These are phyloP conservation scores for Galerina marginata DNA, from an alignment of 768 basidiomycete species.

Conservation along the genomic window DNA sequence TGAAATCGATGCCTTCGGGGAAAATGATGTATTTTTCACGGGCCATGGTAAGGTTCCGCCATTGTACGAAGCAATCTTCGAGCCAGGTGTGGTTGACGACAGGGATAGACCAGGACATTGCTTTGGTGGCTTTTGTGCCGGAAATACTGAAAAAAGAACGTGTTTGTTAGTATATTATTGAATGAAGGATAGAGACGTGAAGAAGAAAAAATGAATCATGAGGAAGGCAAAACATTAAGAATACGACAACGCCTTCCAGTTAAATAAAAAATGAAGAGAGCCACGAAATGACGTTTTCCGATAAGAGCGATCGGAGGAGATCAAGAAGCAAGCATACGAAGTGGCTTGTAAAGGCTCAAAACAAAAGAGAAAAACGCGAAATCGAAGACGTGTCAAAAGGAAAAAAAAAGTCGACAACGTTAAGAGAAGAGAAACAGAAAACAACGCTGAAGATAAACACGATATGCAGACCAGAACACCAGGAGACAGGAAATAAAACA, in stretches of 20 bases:
- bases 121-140: constrained; percentile 72
- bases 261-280: too few relatives aligned
- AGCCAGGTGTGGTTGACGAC: constrained; percentile 92
- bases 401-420: too few relatives aligned
- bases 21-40: constrained; percentile 73
- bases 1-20: constrained; percentile 72
- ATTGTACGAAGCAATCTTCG: constrained; percentile 86
- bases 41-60: constrained; percentile 71
- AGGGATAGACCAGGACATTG: constrained; percentile 80
- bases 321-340: too few relatives aligned
- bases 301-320: too few relatives aligned
- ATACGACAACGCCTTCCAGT: neutral
- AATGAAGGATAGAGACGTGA: neutral
- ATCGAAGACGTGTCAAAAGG: too few relatives aligned
- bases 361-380: too few relatives aligned
- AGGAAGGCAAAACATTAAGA: neutral
- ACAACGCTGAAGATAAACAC: too few relatives aligned
- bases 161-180: constrained; percentile 8
- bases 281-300: too few relatives aligned
- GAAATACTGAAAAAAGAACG: constrained; percentile 36
- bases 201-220: neutral
- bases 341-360: too few relatives aligned
- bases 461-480: too few relatives aligned
- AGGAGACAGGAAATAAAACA: too few relatives aligned
- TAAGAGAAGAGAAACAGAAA: too few relatives aligned